Evolutionary conservation across 805 yeast species (phyloP).

Genomic region (Kluyveromyces wickerhamii): DNA sequence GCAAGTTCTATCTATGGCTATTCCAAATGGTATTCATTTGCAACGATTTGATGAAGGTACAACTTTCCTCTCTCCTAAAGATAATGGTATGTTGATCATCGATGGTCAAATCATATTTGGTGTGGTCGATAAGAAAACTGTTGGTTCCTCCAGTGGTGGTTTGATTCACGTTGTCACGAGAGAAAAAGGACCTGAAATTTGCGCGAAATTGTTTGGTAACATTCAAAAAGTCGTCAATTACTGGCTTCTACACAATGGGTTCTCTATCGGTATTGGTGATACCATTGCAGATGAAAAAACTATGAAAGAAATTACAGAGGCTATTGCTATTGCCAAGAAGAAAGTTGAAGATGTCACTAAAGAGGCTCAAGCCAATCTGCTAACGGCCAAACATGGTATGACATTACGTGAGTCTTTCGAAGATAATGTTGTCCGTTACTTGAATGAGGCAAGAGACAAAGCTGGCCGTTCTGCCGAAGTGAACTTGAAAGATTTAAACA

Average conservation of each 20-base stretch:
- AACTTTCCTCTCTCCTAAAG: slow-evolving; percentile 77
- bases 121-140: slow-evolving; percentile 96
- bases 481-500: slow-evolving; percentile 86
- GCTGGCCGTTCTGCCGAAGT: slow-evolving; percentile 99
- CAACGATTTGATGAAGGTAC: slow-evolving; percentile 90
- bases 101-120: slow-evolving; percentile 98
- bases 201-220: slow-evolving; percentile 86
- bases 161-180: slow-evolving; percentile 94
- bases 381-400: slow-evolving; percentile 99
- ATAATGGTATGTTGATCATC: slow-evolving; percentile 89
- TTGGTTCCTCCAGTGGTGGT: slow-evolving; percentile 98
- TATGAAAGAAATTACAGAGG: slow-evolving; percentile 86
- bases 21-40: slow-evolving; percentile 91
- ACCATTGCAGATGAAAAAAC: slow-evolving; percentile 97
- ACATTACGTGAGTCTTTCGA: slow-evolving; percentile 97
- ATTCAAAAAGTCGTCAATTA: slow-evolving; percentile 92
- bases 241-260: slow-evolving; percentile 95
- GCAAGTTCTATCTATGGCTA: slow-evolving; percentile 83
- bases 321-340: slow-evolving; percentile 85
- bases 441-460: slow-evolving; percentile 97
- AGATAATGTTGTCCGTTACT: slow-evolving; percentile 88
- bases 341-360: slow-evolving; percentile 90
- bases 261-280: slow-evolving; percentile 99
- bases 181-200: slow-evolving; percentile 88
- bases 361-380: slow-evolving; percentile 82